Conservation (phyloP, 257 asterid species). For the Cordia subcordata region DNA sequence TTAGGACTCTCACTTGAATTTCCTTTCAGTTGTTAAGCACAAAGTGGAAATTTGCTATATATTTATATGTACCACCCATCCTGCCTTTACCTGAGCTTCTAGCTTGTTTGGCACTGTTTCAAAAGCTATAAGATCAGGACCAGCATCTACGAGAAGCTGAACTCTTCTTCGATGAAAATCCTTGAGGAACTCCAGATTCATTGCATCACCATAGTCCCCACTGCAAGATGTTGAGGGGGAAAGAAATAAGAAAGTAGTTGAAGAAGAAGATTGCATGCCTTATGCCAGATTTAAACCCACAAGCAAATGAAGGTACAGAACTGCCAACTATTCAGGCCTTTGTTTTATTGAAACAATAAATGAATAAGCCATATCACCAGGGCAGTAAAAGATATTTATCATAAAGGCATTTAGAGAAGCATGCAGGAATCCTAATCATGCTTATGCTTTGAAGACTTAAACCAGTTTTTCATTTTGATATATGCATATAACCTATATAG, state of each 20-base stretch:
- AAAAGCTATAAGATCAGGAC: slow-evolving; percentile 82
- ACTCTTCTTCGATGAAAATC: slow-evolving; percentile 81
- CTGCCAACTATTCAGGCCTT: background rate
- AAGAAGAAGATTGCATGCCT: background rate
- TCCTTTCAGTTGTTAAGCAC: background rate
- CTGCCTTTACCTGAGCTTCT: slow-evolving; percentile 68
- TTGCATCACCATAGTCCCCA: slow-evolving; percentile 77
- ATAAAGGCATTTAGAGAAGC: background rate
- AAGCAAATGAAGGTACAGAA: background rate
- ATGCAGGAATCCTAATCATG: background rate
- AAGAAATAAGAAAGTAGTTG: background rate
- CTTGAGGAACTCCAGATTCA: slow-evolving; percentile 64
- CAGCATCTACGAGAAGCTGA: slow-evolving; percentile 73
- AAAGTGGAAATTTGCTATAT: too few relatives aligned
- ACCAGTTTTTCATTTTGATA: too few relatives aligned
- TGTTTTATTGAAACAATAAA: too few relatives aligned
- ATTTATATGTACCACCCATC: background rate
- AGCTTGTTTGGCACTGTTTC: slow-evolving; percentile 86
- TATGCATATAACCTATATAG: too few relatives aligned
- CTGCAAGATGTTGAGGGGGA: slow-evolving; percentile 26
- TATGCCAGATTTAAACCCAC: background rate
- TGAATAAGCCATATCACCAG: background rate
- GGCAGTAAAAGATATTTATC: background rate
- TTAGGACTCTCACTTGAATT: background rate
- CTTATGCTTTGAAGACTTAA: too few relatives aligned